Percentiles rank a stretch among this genome's conserved stretches.
phyloP scores from a whole-genome alignment of 371 early-diverging fungal species.

The Mucor lusitanicus region DNA sequence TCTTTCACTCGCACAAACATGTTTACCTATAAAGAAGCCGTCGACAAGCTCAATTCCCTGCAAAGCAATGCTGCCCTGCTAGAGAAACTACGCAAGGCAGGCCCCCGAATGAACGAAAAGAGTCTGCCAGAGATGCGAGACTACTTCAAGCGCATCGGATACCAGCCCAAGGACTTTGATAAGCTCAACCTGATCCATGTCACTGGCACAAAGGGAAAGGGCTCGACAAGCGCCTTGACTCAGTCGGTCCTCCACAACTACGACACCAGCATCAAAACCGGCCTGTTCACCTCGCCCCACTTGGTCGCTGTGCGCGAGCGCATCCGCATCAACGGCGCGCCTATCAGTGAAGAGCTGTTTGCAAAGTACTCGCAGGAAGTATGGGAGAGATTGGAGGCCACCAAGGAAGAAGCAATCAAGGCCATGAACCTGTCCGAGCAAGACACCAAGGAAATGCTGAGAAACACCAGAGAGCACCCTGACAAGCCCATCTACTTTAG shows the following conservation, averaged over 20 bases:
- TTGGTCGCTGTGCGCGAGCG: conserved; percentile 91
- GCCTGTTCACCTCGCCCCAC: conserved; percentile 94
- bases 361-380: conserved; percentile 86
- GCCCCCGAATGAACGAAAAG: conserved; percentile 67
- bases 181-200: conserved; percentile 79
- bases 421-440: conserved; percentile 22
- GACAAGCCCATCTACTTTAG: conserved; percentile 89
- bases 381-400: conserved; percentile 72
- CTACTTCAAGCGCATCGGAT: conserved; percentile 71
- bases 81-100: conserved; percentile 70
- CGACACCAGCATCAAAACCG: conserved; percentile 53
- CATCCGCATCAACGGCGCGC: conserved; percentile 88
- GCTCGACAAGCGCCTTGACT: conserved; percentile 76
- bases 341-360: conserved; percentile 76
- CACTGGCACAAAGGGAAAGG: conserved; percentile 90
- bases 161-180: conserved; percentile 69
- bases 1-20: not conserved
- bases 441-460: conserved; percentile 28
- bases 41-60: conserved; percentile 73
- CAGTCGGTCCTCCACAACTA: conserved; percentile 65
- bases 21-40: conserved; percentile 53
- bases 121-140: conserved; percentile 75
- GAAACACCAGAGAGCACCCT: conserved; percentile 45
- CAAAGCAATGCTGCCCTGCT: conserved; percentile 85
- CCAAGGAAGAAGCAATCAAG: conserved; percentile 45